Evolutionary conservation across 257 asterid genomes (phyloP).

Genomic region (Ballota nigra): DNA sequence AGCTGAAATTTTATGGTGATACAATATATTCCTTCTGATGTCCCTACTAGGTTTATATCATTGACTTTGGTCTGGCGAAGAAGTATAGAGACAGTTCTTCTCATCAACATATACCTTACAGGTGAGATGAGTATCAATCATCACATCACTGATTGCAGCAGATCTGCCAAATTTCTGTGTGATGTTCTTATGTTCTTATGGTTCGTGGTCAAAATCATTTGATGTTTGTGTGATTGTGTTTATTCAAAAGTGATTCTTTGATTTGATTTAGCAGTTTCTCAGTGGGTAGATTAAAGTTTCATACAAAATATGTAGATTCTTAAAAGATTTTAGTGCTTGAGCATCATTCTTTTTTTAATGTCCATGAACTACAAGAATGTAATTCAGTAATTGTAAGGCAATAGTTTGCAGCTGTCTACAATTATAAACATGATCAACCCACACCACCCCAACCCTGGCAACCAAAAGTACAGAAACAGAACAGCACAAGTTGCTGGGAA

Average conservation of each 20-base stretch:
- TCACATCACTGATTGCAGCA: constrained; percentile 9
- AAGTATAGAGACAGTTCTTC: constrained; percentile 80
- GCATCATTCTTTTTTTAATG: neutral
- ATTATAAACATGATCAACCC: neutral
- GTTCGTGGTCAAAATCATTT: no score
- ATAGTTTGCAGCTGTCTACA: neutral
- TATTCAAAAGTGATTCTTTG: neutral
- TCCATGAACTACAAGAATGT: no score
- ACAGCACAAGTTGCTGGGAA: no score
- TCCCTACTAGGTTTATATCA: constrained; percentile 70
- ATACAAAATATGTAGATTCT: neutral
- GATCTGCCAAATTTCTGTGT: neutral
- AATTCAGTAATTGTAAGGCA: no score
- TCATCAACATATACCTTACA: constrained; percentile 92
- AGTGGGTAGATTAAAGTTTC: neutral
- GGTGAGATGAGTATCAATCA: constrained; percentile 44
- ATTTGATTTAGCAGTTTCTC: neutral
- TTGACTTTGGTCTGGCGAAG: constrained; percentile 98
- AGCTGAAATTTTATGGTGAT: constrained; percentile 19
- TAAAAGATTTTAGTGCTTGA: neutral
- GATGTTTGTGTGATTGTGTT: constrained; percentile 7
- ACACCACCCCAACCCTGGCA: no score
- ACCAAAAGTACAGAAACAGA: no score
- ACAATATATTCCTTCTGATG: constrained; percentile 14
- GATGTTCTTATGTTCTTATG: neutral